Evolutionary conservation across 2,329 filamentous ascomycete genomes (phyloP), one percentile per base, ranked within the genome.

Genomic region (Aschersonia sp.): DNA sequence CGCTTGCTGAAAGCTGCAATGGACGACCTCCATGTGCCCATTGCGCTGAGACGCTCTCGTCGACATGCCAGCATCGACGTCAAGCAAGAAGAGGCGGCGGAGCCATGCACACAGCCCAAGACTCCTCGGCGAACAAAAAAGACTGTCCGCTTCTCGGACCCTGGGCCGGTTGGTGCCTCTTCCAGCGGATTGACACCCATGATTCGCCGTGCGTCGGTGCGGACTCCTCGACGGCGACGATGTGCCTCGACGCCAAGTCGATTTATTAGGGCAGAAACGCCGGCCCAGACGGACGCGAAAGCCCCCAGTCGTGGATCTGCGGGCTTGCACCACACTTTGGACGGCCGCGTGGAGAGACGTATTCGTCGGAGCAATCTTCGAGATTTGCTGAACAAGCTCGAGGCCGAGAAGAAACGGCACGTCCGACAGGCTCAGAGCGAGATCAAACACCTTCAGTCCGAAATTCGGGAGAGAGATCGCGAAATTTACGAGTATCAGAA

Each of bases 141-240:
- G 53, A 66, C 67, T 49, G 75, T 80, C 29, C 73, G 77, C 40
- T 79, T 80, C 61, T 81, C 78, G 0, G 76, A 80, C 41, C 75
- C 75, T 6, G 75, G 73, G 0, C 50, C 62, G 40, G 66, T 7
- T 38, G 12, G 3, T 12, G 7, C 12, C 32, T 38, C 12, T 7
- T 38, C 70, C 2, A 78, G 72, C 1, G 77, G 78, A 2, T 60
- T 82, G 31, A 81, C 78, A 1, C 78, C 78, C 1, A 74, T 79
- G 63, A 63, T 82, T 43, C 66, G 67, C 40, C 71, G 75, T 28
- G 68, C 77, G 0, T 68, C 68, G 1, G 65, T 80, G 50, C 45
- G 53, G 57, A 60, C 58, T 49, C 53, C 61, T 47, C 47, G 67
- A 40, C 65, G 65, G 10, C 68, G 32, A 38, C 49, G 72, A 5